These are phyloP conservation scores for Mycena chlorophos DNA, from an alignment of 768 basidiomycete species.

Conservation along the genomic window DNA sequence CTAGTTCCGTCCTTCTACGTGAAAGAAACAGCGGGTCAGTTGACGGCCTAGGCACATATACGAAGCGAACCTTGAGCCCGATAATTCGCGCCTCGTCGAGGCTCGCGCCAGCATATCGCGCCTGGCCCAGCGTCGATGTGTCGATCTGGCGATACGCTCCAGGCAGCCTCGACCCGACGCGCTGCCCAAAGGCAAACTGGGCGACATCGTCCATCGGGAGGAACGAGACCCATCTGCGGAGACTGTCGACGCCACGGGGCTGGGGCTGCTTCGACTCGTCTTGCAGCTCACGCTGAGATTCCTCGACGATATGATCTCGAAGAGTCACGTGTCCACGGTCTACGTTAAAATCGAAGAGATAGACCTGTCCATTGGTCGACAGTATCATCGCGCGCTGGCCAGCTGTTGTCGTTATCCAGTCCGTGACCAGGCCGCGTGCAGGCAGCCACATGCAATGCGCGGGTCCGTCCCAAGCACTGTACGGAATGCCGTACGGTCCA, in stretches of 20 bases:
- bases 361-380: background rate
- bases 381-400: slow-evolving; percentile 25
- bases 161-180: slow-evolving; percentile 11
- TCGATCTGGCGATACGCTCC: background rate
- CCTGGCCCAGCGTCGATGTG: background rate
- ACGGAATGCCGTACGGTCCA: slow-evolving; percentile 8
- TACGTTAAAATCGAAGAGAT: slow-evolving; percentile 18
- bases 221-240: background rate
- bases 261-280: background rate
- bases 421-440: slow-evolving; percentile 1
- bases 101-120: slow-evolving; percentile 11
- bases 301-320: background rate
- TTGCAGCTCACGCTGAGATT: too few relatives aligned
- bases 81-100: slow-evolving; percentile 19
- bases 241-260: background rate
- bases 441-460: slow-evolving; percentile 22
- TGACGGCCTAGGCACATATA: background rate
- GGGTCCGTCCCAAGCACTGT: slow-evolving; percentile 25
- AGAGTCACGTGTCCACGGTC: background rate
- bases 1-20: slow-evolving; percentile 2
- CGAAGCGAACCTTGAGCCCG: slow-evolving; percentile 9
- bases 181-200: slow-evolving; percentile 6
- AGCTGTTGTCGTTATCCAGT: slow-evolving; percentile 27
- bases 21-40: background rate
- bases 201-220: slow-evolving; percentile 5